phyloP scores from a whole-genome alignment of 129 eudicot species.

The Oenanthe sinensis region DNA sequence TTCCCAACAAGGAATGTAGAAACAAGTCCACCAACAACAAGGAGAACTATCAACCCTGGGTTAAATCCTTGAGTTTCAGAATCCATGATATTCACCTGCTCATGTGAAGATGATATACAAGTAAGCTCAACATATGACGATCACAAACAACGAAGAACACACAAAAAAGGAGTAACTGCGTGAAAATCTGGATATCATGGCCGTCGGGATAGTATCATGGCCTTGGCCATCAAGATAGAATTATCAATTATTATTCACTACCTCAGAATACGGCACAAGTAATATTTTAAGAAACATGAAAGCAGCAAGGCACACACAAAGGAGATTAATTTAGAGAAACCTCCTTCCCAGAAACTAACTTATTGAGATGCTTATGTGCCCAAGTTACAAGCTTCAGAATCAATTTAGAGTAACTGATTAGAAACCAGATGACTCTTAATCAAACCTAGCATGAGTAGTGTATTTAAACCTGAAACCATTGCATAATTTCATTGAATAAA shows the following conservation, averaged over 20 bases:
- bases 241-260: background rate
- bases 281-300: background rate
- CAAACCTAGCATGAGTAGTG: background rate
- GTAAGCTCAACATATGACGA: background rate
- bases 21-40: constrained; percentile 78
- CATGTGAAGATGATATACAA: background rate
- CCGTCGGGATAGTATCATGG: background rate
- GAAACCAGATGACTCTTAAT: background rate
- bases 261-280: background rate
- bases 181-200: background rate
- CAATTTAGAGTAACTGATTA: background rate
- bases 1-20: constrained; percentile 74
- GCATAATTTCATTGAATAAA: background rate
- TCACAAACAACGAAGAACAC: background rate
- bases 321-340: background rate
- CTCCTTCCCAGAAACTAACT: background rate
- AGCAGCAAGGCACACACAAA: background rate
- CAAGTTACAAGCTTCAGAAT: background rate
- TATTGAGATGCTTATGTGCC: background rate
- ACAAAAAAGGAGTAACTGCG: background rate
- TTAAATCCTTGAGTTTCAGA: constrained; percentile 60
- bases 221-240: background rate
- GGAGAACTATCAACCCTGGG: constrained; percentile 92
- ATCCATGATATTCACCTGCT: constrained; percentile 24
- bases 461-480: background rate